A percentile compares a stretch with the other conserved stretches of the same genome.
These are phyloP conservation scores for Ustilago xerochloae DNA, from an alignment of 1,284 basidiomycete species.

Conservation along the genomic window DNA sequence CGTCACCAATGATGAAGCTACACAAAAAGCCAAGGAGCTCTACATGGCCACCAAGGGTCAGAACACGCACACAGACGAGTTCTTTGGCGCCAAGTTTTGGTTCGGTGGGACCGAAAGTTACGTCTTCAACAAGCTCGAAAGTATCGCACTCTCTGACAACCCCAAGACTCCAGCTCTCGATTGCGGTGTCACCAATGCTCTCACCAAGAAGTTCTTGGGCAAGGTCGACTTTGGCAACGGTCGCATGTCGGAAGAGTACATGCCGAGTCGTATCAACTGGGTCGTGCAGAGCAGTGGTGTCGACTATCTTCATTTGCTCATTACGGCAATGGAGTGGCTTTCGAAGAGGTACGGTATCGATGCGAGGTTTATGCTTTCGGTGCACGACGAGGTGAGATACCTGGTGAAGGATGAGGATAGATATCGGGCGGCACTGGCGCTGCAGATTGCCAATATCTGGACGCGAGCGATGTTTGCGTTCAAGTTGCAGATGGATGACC, in stretches of 20 bases:
- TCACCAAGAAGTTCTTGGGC: slow-evolving; percentile 88
- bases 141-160: slow-evolving; percentile 86
- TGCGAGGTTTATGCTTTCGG: slow-evolving; percentile 93
- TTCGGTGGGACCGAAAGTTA: slow-evolving; percentile 95
- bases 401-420: slow-evolving; percentile 87
- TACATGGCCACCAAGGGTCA: slow-evolving; percentile 93
- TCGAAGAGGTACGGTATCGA: slow-evolving; percentile 83
- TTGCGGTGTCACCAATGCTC: slow-evolving; percentile 90
- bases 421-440: slow-evolving; percentile 87
- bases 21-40: slow-evolving; percentile 82
- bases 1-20: slow-evolving; percentile 83
- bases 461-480: slow-evolving; percentile 91
- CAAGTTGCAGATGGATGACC: slow-evolving; percentile 91
- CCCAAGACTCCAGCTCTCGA: slow-evolving; percentile 93
- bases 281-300: slow-evolving; percentile 98
- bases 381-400: slow-evolving; percentile 97
- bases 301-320: slow-evolving; percentile 95
- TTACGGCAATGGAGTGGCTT: slow-evolving; percentile 93
- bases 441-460: slow-evolving; percentile 97
- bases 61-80: slow-evolving; percentile 52
- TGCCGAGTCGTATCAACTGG: slow-evolving; percentile 98
- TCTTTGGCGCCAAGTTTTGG: slow-evolving; percentile 81
- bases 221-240: slow-evolving; percentile 67
- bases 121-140: slow-evolving; percentile 99
- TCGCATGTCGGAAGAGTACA: slow-evolving; percentile 82